A percentile compares a stretch with the other conserved stretches of the same genome.
Evolutionary conservation across 192 early-diverging fungal species (phyloP).

Genomic region (Podila minutissima): DNA sequence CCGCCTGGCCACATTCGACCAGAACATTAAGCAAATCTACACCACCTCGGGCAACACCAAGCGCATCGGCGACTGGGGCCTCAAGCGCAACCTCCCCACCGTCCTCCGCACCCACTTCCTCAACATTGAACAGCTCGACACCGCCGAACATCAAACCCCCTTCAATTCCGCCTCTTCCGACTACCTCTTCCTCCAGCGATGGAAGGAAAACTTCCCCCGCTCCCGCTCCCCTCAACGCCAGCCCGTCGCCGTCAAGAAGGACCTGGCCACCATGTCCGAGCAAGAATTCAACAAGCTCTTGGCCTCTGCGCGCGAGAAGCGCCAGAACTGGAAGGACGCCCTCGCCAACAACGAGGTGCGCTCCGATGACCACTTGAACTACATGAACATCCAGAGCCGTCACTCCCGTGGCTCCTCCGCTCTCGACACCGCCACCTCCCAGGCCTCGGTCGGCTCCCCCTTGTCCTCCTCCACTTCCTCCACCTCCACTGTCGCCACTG

Average conservation of each 20-base stretch:
- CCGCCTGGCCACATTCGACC: conserved; percentile 73
- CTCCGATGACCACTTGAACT: conserved; percentile 25
- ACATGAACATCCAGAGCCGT: conserved; percentile 22
- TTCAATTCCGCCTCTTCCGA: conserved; percentile 70
- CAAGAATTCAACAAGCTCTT: conserved; percentile 71
- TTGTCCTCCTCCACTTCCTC: conserved; percentile 55
- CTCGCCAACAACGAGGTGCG: conserved; percentile 47
- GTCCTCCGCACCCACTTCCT: conserved; percentile 66
- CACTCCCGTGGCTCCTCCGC: conserved; percentile 24
- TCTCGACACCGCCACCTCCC: conserved; percentile 38
- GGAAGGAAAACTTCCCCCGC: conserved; percentile 80
- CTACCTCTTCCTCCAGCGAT: conserved; percentile 66
- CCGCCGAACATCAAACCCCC: conserved; percentile 75
- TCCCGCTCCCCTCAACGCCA: conserved; percentile 63
- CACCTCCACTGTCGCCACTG: conserved; percentile 24
- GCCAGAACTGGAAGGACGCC: conserved; percentile 61
- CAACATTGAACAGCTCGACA: conserved; percentile 69
- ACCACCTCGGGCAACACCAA: conserved; percentile 63
- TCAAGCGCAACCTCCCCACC: conserved; percentile 79
- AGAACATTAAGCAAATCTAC: conserved; percentile 76
- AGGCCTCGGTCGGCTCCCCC: conserved; percentile 38
- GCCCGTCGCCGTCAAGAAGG: conserved; percentile 54
- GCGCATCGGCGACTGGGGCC: conserved; percentile 75
- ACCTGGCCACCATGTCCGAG: conserved; percentile 66
- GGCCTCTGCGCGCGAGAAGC: conserved; percentile 59